Conservation (phyloP, 495 filamentous ascomycete species). For the Hyphodiscus hymeniophilus region DNA sequence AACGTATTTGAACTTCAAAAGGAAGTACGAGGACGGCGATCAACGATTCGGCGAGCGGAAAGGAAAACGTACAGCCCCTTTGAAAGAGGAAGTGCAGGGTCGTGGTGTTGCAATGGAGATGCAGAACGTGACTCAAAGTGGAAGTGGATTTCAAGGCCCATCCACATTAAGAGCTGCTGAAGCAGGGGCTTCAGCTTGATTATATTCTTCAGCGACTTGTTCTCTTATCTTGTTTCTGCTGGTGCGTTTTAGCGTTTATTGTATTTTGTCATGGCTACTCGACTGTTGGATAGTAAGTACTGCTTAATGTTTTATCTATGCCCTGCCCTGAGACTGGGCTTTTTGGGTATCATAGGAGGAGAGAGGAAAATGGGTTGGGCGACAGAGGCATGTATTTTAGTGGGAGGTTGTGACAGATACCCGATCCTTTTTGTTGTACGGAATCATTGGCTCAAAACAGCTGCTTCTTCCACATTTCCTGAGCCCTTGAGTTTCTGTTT, state of each 20-base stretch:
- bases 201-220: background rate
- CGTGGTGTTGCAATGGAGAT: slow-evolving; percentile 46
- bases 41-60: slow-evolving; percentile 65
- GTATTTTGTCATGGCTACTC: background rate
- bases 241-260: slow-evolving; percentile 17
- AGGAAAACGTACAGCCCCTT: slow-evolving; percentile 34
- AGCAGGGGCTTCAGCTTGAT: background rate
- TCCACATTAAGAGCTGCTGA: slow-evolving; percentile 5
- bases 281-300: slow-evolving; percentile 6
- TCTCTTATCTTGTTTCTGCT: background rate
- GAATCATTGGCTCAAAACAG: too few species aligned
- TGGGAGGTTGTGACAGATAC: background rate
- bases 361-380: background rate
- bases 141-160: slow-evolving; percentile 20
- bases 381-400: background rate
- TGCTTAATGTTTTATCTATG: slow-evolving; percentile 2
- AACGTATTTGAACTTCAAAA: slow-evolving; percentile 85
- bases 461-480: too few species aligned
- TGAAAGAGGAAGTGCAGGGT: slow-evolving; percentile 36
- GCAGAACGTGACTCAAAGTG: slow-evolving; percentile 34
- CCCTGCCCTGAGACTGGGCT: background rate
- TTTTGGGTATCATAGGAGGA: slow-evolving; percentile 10
- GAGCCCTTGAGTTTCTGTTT: too few species aligned
- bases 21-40: slow-evolving; percentile 68
- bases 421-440: background rate